A percentile compares a stretch with the other conserved stretches of the same genome.
These are phyloP conservation scores for Elsinoe arachidis DNA, from an alignment of 2,329 filamentous ascomycete species.

Conservation along the genomic window DNA sequence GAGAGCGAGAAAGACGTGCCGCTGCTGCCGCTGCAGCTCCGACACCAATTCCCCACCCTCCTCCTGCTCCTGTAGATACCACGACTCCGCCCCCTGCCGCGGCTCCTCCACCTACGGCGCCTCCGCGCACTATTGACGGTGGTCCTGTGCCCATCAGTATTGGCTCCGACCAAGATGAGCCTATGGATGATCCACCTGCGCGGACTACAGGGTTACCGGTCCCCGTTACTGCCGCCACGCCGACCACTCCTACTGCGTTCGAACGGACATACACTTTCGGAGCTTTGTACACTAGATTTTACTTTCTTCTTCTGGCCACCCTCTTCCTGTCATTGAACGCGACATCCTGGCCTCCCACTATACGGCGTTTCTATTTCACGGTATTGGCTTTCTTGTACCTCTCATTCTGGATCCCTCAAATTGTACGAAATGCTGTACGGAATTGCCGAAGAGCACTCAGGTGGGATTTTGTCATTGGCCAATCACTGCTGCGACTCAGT, in stretches of 20 bases:
- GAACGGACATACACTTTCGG: slow-evolving; percentile 35
- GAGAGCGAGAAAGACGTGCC: slow-evolving; percentile 28
- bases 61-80: background rate
- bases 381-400: slow-evolving; percentile 64
- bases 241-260: slow-evolving; percentile 23
- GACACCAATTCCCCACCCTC: slow-evolving; percentile 1
- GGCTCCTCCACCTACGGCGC: slow-evolving; percentile 21
- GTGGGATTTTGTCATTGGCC: slow-evolving; percentile 83
- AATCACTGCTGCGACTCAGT: slow-evolving; percentile 66
- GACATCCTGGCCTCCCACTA: slow-evolving; percentile 45
- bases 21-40: slow-evolving; percentile 13
- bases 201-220: slow-evolving; percentile 27
- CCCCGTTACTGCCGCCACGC: slow-evolving; percentile 20
- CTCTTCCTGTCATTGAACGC: slow-evolving; percentile 54
- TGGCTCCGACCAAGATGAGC: slow-evolving; percentile 49
- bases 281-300: slow-evolving; percentile 54
- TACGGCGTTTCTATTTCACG: slow-evolving; percentile 51
- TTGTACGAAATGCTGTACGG: slow-evolving; percentile 77
- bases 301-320: slow-evolving; percentile 48
- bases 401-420: slow-evolving; percentile 88
- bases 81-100: slow-evolving; percentile 17
- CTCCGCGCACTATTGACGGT: slow-evolving; percentile 32
- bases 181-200: slow-evolving; percentile 31
- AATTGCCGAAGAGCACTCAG: slow-evolving; percentile 87
- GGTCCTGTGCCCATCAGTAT: slow-evolving; percentile 50